A percentile compares a stretch with the other conserved stretches of the same genome.
These are phyloP conservation scores for Mycosphaerella sp. DNA, from an alignment of 2,329 filamentous ascomycete genomes.

Conservation along the genomic window DNA sequence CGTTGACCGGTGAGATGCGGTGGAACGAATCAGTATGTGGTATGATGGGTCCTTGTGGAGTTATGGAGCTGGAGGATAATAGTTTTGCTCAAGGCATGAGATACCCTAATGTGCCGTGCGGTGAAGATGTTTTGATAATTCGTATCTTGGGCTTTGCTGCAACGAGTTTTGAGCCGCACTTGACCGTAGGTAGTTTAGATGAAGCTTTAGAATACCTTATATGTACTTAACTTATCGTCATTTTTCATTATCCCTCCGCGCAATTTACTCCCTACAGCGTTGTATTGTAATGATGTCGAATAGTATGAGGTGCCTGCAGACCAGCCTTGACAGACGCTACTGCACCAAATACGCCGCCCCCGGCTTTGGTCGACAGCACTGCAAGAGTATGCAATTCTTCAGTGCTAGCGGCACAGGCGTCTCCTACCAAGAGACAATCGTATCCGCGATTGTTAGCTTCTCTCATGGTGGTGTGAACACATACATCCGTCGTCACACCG, in stretches of 20 bases:
- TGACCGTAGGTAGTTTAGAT: too few relatives aligned
- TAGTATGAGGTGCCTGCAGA: neutral
- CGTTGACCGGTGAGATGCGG: too few relatives aligned
- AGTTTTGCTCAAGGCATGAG: neutral
- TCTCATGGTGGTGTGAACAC: slow-evolving; percentile 50
- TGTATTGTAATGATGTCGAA: neutral
- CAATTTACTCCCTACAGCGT: neutral
- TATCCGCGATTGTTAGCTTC: slow-evolving; percentile 53
- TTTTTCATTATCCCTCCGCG: too few relatives aligned
- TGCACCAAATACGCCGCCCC: slow-evolving; percentile 32
- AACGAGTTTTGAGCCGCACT: too few relatives aligned
- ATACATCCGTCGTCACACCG: slow-evolving; percentile 53
- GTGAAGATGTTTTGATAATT: neutral
- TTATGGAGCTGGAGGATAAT: neutral
- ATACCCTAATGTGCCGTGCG: neutral
- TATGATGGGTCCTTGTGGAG: neutral
- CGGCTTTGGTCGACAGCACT: slow-evolving; percentile 42
- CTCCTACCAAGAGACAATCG: slow-evolving; percentile 48
- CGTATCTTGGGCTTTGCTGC: too few relatives aligned
- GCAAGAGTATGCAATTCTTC: slow-evolving; percentile 39
- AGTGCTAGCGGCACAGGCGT: slow-evolving; percentile 43
- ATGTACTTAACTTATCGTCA: too few relatives aligned
- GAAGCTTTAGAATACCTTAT: too few relatives aligned
- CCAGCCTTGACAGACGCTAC: slow-evolving; percentile 12
- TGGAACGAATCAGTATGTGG: too few relatives aligned